These are phyloP conservation scores for Neonectria coccinea DNA, from an alignment of 2,329 filamentous ascomycete species.

Conservation along the genomic window DNA sequence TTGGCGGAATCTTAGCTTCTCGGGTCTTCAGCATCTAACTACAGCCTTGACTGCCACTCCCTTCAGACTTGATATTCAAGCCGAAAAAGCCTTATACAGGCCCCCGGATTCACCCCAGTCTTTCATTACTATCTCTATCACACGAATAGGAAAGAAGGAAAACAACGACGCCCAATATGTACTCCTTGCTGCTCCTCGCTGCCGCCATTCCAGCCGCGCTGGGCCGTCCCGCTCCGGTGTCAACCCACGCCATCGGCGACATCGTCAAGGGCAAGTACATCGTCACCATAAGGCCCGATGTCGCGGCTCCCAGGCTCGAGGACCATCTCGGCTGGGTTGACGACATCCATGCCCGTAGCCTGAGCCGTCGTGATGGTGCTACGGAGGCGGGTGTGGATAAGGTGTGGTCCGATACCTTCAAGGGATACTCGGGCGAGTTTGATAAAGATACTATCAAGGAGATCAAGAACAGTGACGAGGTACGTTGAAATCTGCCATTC, in stretches of 20 bases:
- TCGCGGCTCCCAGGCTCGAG: slow-evolving; percentile 48
- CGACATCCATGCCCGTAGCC: slow-evolving; percentile 48
- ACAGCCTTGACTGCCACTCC: background rate
- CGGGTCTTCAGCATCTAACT: background rate
- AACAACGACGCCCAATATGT: background rate
- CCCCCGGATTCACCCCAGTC: background rate
- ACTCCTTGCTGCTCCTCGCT: slow-evolving; percentile 32
- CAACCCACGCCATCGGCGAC: slow-evolving; percentile 21
- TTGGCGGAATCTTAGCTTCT: background rate
- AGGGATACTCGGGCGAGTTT: slow-evolving; percentile 59
- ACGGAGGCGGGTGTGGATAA: slow-evolving; percentile 47
- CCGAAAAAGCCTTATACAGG: slow-evolving; percentile 1
- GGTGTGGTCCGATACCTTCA: slow-evolving; percentile 43
- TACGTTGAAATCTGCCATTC: slow-evolving; percentile 40
- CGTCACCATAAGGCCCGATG: slow-evolving; percentile 56
- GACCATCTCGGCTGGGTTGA: slow-evolving; percentile 51
- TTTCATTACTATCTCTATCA: slow-evolving; percentile 1
- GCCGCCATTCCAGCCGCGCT: slow-evolving; percentile 34
- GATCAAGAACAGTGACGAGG: slow-evolving; percentile 55
- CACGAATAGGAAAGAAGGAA: background rate
- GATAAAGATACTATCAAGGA: slow-evolving; percentile 55
- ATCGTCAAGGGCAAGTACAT: slow-evolving; percentile 58
- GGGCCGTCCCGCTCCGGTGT: slow-evolving; percentile 13
- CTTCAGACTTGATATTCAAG: background rate
- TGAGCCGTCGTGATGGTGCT: slow-evolving; percentile 47